These are phyloP conservation scores for Cyclotella baltica DNA, from an alignment of 108 stramenopile species.

Conservation along the genomic window DNA sequence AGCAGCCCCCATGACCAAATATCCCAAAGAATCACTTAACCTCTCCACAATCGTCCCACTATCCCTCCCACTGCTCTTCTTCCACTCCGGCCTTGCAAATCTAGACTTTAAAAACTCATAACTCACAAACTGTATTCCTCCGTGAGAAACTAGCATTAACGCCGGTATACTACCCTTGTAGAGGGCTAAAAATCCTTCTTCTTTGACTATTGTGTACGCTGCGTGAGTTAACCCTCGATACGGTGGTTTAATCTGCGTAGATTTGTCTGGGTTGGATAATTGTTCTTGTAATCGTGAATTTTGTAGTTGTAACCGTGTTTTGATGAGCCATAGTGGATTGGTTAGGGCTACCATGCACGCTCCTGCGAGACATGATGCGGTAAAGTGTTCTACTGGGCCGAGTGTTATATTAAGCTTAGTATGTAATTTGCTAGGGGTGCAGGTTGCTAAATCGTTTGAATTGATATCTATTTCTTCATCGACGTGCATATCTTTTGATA, in stretches of 20 bases:
- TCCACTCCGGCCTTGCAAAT: conserved; percentile 49
- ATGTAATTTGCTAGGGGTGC: not conserved
- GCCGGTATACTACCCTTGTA: conserved; percentile 96
- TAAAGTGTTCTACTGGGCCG: conserved; percentile 73
- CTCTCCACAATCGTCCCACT: conserved; percentile 49
- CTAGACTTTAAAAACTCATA: conserved; percentile 94
- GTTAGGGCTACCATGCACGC: conserved; percentile 93
- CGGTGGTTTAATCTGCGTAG: conserved; percentile 66
- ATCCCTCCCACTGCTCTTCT: conserved; percentile 38
- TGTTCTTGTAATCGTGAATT: conserved; percentile 50
- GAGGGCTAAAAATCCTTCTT: conserved; percentile 93
- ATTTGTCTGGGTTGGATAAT: conserved; percentile 23
- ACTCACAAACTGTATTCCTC: conserved; percentile 96
- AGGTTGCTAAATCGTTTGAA: conserved; percentile 21
- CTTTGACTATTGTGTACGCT: conserved; percentile 81
- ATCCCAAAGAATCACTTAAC: conserved; percentile 75
- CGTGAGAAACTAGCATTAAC: conserved; percentile 94
- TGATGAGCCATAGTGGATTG: conserved; percentile 99
- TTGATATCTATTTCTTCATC: conserved; percentile 38
- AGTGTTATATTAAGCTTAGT: conserved; percentile 30
- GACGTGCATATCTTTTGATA: conserved; percentile 34
- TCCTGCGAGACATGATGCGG: conserved; percentile 72
- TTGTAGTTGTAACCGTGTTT: conserved; percentile 97
- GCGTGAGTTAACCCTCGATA: conserved; percentile 82
- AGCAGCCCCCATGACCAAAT: conserved; percentile 85